Conservation (phyloP, 1,284 basidiomycete genomes). For the Jaminaea rosea region DNA sequence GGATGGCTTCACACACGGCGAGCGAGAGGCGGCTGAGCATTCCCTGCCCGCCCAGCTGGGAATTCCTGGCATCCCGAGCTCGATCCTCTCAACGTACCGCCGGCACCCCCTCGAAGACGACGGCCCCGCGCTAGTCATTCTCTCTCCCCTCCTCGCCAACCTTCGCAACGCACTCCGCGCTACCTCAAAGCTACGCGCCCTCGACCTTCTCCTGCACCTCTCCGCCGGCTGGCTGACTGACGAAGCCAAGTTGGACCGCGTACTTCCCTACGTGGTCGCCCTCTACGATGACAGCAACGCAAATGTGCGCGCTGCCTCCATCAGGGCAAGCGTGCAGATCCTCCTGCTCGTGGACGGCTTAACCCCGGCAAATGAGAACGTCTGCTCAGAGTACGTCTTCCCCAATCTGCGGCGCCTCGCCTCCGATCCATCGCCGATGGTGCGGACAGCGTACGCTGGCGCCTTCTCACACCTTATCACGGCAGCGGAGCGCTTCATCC, state of each 20-base stretch:
- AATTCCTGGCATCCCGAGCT: slow-evolving; percentile 28
- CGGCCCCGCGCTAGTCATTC: slow-evolving; percentile 68
- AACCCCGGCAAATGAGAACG: slow-evolving; percentile 71
- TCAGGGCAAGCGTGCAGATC: slow-evolving; percentile 73
- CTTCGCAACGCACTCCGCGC: slow-evolving; percentile 80
- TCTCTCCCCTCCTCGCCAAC: slow-evolving; percentile 79
- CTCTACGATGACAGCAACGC: slow-evolving; percentile 76
- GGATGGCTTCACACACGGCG: slow-evolving; percentile 1
- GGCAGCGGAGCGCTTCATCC: slow-evolving; percentile 72
- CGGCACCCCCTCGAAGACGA: slow-evolving; percentile 51
- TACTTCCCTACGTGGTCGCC: slow-evolving; percentile 84
- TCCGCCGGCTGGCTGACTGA: slow-evolving; percentile 70
- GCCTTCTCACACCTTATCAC: slow-evolving; percentile 76
- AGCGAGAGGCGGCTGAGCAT: slow-evolving; percentile 3
- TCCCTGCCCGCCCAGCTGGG: slow-evolving; percentile 21
- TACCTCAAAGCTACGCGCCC: slow-evolving; percentile 70
- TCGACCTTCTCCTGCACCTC: slow-evolving; percentile 80
- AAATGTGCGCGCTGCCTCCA: slow-evolving; percentile 66
- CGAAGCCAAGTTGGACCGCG: slow-evolving; percentile 87
- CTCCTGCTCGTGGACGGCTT: slow-evolving; percentile 76
- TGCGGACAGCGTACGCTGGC: slow-evolving; percentile 78
- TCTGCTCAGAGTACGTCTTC: slow-evolving; percentile 90
- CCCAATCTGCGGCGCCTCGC: slow-evolving; percentile 77
- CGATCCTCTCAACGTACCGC: slow-evolving; percentile 8
- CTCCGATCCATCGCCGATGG: slow-evolving; percentile 74